Percentiles rank a stretch among this genome's conserved stretches.
Evolutionary conservation across 2,329 filamentous ascomycete species (phyloP).

Genomic region (Ophiosphaerella narmari): DNA sequence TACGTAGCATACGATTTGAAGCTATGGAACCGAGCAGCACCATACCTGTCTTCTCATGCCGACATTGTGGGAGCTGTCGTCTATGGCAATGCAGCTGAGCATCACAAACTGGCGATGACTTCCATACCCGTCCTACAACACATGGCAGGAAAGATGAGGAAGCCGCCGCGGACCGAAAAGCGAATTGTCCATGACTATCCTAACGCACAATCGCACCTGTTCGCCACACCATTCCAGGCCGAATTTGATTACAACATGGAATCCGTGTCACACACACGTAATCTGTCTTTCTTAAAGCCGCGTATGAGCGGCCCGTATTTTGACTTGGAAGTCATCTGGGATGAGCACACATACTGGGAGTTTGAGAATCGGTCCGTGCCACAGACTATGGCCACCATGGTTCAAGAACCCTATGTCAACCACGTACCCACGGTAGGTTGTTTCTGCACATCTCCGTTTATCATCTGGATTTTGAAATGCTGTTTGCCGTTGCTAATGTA

Average conservation of each 20-base stretch:
- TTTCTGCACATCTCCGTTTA: not conserved
- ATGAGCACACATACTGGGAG: constrained; percentile 72
- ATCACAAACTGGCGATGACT: not conserved
- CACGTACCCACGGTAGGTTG: constrained; percentile 64
- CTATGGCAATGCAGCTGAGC: not conserved
- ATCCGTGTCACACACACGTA: constrained; percentile 67
- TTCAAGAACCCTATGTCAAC: constrained; percentile 76
- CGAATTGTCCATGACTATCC: constrained; percentile 50
- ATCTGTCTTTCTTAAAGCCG: constrained; percentile 65
- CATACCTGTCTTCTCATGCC: not conserved
- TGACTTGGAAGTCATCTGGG: constrained; percentile 75
- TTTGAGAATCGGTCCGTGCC: constrained; percentile 69
- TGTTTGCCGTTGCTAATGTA: no score
- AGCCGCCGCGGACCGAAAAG: constrained; percentile 9
- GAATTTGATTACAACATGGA: constrained; percentile 54
- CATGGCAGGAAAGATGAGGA: constrained; percentile 25
- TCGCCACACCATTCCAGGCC: constrained; percentile 59
- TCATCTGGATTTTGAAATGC: not conserved
- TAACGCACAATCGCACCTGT: constrained; percentile 49
- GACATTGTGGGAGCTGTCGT: constrained; percentile 2
- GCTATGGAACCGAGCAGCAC: constrained; percentile 4
- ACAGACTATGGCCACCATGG: constrained; percentile 77
- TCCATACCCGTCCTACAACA: constrained; percentile 21
- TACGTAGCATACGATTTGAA: constrained; percentile 6
- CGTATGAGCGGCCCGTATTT: constrained; percentile 66